These are phyloP conservation scores for Cerioporus squamosus DNA, from an alignment of 1,284 basidiomycete species.

Conservation along the genomic window DNA sequence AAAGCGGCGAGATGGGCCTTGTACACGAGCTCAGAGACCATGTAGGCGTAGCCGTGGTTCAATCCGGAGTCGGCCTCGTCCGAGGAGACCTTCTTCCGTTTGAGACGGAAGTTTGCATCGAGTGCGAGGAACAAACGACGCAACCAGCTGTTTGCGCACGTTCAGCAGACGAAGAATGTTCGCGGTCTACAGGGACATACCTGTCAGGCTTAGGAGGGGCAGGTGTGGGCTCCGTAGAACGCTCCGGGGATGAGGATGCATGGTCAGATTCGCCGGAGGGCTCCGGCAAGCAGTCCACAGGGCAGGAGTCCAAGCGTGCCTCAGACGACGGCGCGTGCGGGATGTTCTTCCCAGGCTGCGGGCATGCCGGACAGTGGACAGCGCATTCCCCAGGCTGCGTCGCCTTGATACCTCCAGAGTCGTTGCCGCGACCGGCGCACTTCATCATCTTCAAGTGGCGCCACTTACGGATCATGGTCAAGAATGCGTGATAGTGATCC, in stretches of 20 bases:
- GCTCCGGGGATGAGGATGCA: too few relatives aligned
- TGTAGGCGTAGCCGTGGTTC: slow-evolving; percentile 27
- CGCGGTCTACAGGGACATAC: too few relatives aligned
- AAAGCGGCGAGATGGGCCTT: slow-evolving; percentile 16
- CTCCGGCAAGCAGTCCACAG: too few relatives aligned
- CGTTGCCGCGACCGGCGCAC: slow-evolving; percentile 22
- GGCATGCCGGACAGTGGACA: slow-evolving; percentile 41
- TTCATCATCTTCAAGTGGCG: slow-evolving; percentile 31
- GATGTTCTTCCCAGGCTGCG: slow-evolving; percentile 37
- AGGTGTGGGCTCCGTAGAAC: too few relatives aligned
- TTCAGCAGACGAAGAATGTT: too few relatives aligned
- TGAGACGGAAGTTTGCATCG: slow-evolving; percentile 37
- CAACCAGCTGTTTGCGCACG: slow-evolving; percentile 18
- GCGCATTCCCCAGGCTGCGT: slow-evolving; percentile 32
- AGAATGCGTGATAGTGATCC: slow-evolving; percentile 12
- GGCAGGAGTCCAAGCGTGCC: too few relatives aligned
- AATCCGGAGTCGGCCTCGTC: slow-evolving; percentile 27
- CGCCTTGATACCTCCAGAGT: not conserved
- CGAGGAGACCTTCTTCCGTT: slow-evolving; percentile 21
- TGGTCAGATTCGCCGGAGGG: too few relatives aligned
- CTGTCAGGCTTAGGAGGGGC: too few relatives aligned
- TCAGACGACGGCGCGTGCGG: slow-evolving; percentile 11
- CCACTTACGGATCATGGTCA: slow-evolving; percentile 9
- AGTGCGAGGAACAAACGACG: slow-evolving; percentile 25
- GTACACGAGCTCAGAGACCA: slow-evolving; percentile 29